Base-by-base conservation (phyloP, 768 basidiomycete species). In the Kwoniella newhampshirensis region DNA sequence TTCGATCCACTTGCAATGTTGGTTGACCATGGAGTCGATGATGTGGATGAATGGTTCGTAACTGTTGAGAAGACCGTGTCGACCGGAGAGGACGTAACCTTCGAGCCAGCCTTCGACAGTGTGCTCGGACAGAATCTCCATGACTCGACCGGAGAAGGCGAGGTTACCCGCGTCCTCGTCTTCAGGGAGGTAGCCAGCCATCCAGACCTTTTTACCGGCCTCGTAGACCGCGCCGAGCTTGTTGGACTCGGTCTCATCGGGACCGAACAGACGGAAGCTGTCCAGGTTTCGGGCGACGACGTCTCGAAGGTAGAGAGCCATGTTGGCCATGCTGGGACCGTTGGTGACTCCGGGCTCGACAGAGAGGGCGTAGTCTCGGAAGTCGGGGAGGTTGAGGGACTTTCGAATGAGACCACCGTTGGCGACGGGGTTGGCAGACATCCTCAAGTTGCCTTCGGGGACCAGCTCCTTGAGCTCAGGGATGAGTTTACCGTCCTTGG, bases 21-120 rank as follows among this genome's bases (percentile, higher is more conserved):
- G 69, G 52, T 66, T 66, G 52, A 66, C 64, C 66, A 63, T 65
- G n/a, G 70, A 70, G 45, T 71, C 85, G 88, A 91, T 91, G 17
- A 89, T 92, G 59, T 87, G 86, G 28, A 92, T 76, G 75, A 92
- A 67, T 0, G 89, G 87, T 70, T 94, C 91, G 75, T 94, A 92
- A 36, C 84, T 85, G 13, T 91, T 89, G 82, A 93, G 89, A 40
- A 92, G 79, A 17, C 84, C 89, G 0, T 74, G 71, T 35, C 78
- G 71, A 7, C 91, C 91, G 0, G 91, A 92, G 37, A 94, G 82
- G 6, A 89, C 89, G 77, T 93, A 93, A 2, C 91, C 90, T 76
- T 94, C 89, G 1, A 93, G 79, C 86, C 91, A 90, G 2, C 65
- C 63, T 46, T 69, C 60, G 2, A 67, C 59, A 17, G 68, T 64